Percentiles rank a stretch among this genome's conserved stretches.
phyloP scores from a whole-genome alignment of 352 stramenopile genomes.

The Phytopythium cucurbitacearum region DNA sequence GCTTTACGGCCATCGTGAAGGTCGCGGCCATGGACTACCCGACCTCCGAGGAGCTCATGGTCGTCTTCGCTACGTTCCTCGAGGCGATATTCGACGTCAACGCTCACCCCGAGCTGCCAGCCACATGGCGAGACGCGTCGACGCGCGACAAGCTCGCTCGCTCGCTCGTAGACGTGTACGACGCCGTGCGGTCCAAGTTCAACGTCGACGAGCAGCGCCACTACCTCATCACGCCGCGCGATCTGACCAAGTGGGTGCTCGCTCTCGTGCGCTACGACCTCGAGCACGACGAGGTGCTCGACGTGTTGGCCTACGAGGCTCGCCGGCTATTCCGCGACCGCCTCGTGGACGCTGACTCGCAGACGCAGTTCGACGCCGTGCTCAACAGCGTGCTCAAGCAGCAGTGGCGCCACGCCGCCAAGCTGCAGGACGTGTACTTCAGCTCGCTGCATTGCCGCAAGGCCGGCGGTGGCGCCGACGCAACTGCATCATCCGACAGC shows the following conservation, averaged over 20 bases:
- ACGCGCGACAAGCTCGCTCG: slow-evolving; percentile 75
- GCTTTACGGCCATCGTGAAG: slow-evolving; percentile 93
- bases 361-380: slow-evolving; percentile 81
- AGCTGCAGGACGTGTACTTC: slow-evolving; percentile 85
- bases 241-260: slow-evolving; percentile 91
- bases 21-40: slow-evolving; percentile 94
- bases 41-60: slow-evolving; percentile 81
- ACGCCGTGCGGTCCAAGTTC: slow-evolving; percentile 87
- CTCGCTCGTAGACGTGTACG: slow-evolving; percentile 91
- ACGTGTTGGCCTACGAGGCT: slow-evolving; percentile 90
- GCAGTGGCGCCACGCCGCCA: slow-evolving; percentile 74
- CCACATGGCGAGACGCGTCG: slow-evolving; percentile 3
- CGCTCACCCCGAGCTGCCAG: slow-evolving; percentile 11
- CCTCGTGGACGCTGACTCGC: slow-evolving; percentile 78
- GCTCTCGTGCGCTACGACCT: slow-evolving; percentile 90
- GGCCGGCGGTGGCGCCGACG: slow-evolving; percentile 13
- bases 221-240: slow-evolving; percentile 92
- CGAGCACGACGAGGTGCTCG: slow-evolving; percentile 82
- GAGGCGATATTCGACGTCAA: slow-evolving; percentile 63
- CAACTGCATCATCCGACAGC: not conserved
- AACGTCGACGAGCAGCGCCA: slow-evolving; percentile 92
- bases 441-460: slow-evolving; percentile 68
- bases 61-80: slow-evolving; percentile 90
- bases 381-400: slow-evolving; percentile 82
- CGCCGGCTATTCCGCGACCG: slow-evolving; percentile 88